Evolutionary conservation across 192 early-diverging fungal species (phyloP), one percentile per base, ranked within the genome.

Genomic region (Martensiomyces pterosporus): DNA sequence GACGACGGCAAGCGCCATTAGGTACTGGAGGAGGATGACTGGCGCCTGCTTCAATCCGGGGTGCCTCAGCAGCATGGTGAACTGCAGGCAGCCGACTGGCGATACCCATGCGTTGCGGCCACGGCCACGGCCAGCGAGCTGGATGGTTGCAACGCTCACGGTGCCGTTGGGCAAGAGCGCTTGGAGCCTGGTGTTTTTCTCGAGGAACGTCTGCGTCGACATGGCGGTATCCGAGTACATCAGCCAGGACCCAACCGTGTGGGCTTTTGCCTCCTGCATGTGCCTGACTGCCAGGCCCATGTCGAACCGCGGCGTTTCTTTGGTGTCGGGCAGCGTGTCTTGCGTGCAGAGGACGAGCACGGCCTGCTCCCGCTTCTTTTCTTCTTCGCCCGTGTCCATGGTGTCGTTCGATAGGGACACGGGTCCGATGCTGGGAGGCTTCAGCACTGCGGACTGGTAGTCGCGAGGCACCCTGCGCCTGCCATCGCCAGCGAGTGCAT

Each of bases 31-130:
- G 69, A 97, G 93, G 3, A 97, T 82, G 3, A 88, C 88, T 0
- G 88, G 81, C 16, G 68, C 71, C 39, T 76, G 71, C 18, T 51
- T 40, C 21, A 78, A 40, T 18, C 82, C 57, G 2, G 81, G 76
- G 54, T 96, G 93, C n/a, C 81, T 57, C 14, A 99, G 26, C 12
- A 88, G 57, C 46, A 93, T 58, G 7, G 88, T 87, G 57, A 97
- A 99, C 66, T 87, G 86, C 25, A 97, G 62, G 46, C 91, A 91
- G 14, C 94, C 96, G 9, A 76, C 64, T 22, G 90, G 93, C 24
- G 94, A 96, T 9, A 99, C 85, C 96, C 96, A 99, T 3, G 87
- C 80, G 58, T 99, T 99, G 16, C 82, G 73, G 4, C 96, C 96
- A 24, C 96, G 87, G 17, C 89, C 94, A 35, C 91, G 83, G 17